Evolutionary conservation across 1,284 basidiomycete genomes (phyloP).

Genomic region (Sporisorium sorghi): DNA sequence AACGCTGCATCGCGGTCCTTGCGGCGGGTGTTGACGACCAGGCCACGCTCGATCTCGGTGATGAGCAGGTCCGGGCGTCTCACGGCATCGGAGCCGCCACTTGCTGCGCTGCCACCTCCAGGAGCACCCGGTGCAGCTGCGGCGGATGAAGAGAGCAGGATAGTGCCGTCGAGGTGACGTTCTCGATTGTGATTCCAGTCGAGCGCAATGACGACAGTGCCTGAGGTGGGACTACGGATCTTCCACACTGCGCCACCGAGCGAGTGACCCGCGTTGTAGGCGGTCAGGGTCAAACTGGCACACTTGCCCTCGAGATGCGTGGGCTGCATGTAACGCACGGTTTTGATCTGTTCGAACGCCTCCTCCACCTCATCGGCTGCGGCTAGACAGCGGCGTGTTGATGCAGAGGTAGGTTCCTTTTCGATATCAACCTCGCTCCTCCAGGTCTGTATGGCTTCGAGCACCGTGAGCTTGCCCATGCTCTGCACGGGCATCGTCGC

Average conservation of each 20-base stretch:
- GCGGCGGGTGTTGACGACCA: slow-evolving; percentile 83
- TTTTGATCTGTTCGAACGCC: slow-evolving; percentile 91
- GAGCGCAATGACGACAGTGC: slow-evolving; percentile 94
- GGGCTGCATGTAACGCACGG: slow-evolving; percentile 93
- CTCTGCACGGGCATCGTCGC: slow-evolving; percentile 95
- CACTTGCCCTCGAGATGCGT: slow-evolving; percentile 87
- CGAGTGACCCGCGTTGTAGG: slow-evolving; percentile 94
- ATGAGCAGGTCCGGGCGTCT: slow-evolving; percentile 77
- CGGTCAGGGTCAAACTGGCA: slow-evolving; percentile 83
- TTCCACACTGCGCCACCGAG: slow-evolving; percentile 99
- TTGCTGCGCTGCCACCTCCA: slow-evolving; percentile 25
- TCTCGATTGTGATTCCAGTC: slow-evolving; percentile 97
- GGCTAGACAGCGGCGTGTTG: slow-evolving; percentile 74
- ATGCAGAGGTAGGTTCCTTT: slow-evolving; percentile 11
- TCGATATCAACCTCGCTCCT: slow-evolving; percentile 62
- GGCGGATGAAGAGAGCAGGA: slow-evolving; percentile 69
- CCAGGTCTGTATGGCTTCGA: slow-evolving; percentile 61
- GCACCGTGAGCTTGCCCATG: slow-evolving; percentile 85
- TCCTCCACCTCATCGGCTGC: slow-evolving; percentile 88
- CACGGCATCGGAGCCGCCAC: slow-evolving; percentile 52
- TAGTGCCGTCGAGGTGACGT: slow-evolving; percentile 93
- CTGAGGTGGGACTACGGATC: slow-evolving; percentile 93
- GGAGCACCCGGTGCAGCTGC: slow-evolving; percentile 37
- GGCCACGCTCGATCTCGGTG: slow-evolving; percentile 84
- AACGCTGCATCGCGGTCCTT: slow-evolving; percentile 85